Evolutionary conservation across 2,329 filamentous ascomycete genomes (phyloP).

Genomic region (Phyllosticta citrichinensis): DNA sequence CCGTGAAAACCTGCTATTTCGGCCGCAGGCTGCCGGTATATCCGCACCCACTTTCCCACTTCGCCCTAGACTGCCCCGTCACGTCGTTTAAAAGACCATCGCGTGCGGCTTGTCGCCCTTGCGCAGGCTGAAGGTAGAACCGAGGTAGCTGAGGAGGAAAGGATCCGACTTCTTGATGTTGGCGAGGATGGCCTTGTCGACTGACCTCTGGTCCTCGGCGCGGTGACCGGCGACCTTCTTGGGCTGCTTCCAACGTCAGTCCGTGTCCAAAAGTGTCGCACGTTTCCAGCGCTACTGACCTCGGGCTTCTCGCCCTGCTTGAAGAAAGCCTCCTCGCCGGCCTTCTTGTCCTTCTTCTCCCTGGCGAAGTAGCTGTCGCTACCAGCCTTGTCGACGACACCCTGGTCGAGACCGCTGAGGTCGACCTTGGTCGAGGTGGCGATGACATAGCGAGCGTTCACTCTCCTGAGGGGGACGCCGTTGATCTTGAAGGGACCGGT

Average conservation of each 20-base stretch:
- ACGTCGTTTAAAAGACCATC: constrained; percentile 80
- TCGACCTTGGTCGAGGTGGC: constrained; percentile 80
- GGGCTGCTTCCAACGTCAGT: constrained; percentile 52
- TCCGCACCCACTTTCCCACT: constrained; percentile 22
- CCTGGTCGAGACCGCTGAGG: constrained; percentile 68
- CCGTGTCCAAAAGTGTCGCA: constrained; percentile 13
- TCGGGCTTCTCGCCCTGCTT: constrained; percentile 96
- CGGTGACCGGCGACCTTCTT: constrained; percentile 89
- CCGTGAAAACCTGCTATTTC: constrained; percentile 27
- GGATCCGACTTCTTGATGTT: constrained; percentile 93
- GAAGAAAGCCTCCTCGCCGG: constrained; percentile 97
- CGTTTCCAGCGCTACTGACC: constrained; percentile 47
- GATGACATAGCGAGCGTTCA: constrained; percentile 90
- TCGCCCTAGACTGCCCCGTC: constrained; percentile 6
- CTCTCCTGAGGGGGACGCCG: constrained; percentile 89
- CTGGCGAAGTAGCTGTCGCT: constrained; percentile 85
- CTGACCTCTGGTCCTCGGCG: constrained; percentile 93
- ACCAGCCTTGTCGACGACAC: constrained; percentile 67
- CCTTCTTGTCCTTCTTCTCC: constrained; percentile 93
- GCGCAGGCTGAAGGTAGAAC: constrained; percentile 93
- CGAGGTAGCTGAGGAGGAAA: constrained; percentile 86
- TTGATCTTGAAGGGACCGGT: constrained; percentile 99
- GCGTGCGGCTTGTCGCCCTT: constrained; percentile 99
- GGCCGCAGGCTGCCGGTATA: constrained; percentile 30
- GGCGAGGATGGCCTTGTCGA: constrained; percentile 92